phyloP scores from a whole-genome alignment of 2,329 filamentous ascomycete genomes.

The Aspergillus jensenii region DNA sequence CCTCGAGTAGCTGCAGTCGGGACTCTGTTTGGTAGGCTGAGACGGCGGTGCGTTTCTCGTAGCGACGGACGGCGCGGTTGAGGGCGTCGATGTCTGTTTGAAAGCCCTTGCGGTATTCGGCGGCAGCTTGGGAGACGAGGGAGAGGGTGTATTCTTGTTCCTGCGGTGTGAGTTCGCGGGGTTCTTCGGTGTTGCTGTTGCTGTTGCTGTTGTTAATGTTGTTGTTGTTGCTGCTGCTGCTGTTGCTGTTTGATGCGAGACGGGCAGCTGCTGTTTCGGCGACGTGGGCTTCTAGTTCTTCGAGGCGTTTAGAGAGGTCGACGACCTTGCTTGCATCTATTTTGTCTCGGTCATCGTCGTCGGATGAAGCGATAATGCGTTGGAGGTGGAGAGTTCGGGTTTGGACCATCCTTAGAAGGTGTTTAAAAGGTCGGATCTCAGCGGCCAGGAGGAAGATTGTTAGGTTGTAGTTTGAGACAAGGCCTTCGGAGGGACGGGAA shows the following conservation, averaged over 20 bases:
- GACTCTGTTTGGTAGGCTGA: conserved; percentile 74
- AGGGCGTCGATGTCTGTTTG: conserved; percentile 85
- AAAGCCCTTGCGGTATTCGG: conserved; percentile 63
- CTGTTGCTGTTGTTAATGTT: neutral
- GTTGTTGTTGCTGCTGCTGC: neutral
- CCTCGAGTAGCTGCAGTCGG: conserved; percentile 70
- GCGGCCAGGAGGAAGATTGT: conserved; percentile 86
- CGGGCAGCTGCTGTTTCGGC: conserved; percentile 36
- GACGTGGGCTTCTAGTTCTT: conserved; percentile 65
- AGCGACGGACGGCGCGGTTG: conserved; percentile 82
- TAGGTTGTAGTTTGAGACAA: conserved; percentile 91
- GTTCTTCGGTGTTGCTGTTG: neutral
- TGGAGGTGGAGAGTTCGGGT: conserved; percentile 79
- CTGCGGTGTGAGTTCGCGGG: conserved; percentile 15
- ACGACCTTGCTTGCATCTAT: conserved; percentile 41
- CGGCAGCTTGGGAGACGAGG: conserved; percentile 39
- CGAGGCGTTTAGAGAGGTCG: conserved; percentile 65
- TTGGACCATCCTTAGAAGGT: conserved; percentile 77
- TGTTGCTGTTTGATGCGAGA: conserved; percentile 15
- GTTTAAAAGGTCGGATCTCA: conserved; percentile 78
- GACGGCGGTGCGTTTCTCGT: conserved; percentile 82
- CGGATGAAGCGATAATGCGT: conserved; percentile 57
- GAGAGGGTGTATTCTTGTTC: conserved; percentile 43
- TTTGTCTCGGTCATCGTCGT: conserved; percentile 36
- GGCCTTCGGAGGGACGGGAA: conserved; percentile 76